phyloP scores from a whole-genome alignment of 2,329 filamentous ascomycete genomes.

The Pestalotiopsis sp. region DNA sequence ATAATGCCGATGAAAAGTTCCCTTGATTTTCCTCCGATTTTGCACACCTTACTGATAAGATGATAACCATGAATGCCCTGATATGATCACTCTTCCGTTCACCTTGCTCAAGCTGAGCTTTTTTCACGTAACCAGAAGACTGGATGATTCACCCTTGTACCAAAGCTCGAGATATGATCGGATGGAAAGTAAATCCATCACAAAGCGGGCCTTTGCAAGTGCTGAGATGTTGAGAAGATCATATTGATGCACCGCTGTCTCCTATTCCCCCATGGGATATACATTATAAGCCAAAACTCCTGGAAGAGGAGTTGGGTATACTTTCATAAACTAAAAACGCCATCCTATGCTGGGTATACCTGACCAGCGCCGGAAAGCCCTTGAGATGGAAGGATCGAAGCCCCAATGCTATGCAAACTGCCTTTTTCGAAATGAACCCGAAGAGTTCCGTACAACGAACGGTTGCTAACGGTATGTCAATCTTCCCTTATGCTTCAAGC shows the following conservation, averaged over 20 bases:
- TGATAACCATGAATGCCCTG: no score
- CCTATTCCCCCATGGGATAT: neutral
- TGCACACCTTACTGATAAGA: no score
- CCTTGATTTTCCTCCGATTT: no score
- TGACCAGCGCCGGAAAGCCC: neutral
- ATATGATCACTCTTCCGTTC: no score
- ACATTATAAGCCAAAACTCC: neutral
- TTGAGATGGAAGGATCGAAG: neutral
- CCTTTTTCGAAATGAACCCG: neutral
- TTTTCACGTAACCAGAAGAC: no score
- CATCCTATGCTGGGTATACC: neutral
- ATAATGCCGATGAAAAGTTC: no score
- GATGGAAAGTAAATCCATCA: no score
- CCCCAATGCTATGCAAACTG: neutral
- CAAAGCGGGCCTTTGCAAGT: neutral
- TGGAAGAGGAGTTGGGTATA: neutral
- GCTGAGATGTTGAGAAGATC: neutral
- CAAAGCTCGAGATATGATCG: no score
- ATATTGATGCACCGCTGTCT: neutral
- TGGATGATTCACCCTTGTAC: no score
- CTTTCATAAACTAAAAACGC: neutral
- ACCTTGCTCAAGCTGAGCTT: no score
- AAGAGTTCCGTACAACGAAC: neutral
- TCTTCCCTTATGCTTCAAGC: neutral
- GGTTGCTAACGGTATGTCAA: neutral